Conservation (phyloP, 768 basidiomycete species). For the Boletellus ananiceps region DNA sequence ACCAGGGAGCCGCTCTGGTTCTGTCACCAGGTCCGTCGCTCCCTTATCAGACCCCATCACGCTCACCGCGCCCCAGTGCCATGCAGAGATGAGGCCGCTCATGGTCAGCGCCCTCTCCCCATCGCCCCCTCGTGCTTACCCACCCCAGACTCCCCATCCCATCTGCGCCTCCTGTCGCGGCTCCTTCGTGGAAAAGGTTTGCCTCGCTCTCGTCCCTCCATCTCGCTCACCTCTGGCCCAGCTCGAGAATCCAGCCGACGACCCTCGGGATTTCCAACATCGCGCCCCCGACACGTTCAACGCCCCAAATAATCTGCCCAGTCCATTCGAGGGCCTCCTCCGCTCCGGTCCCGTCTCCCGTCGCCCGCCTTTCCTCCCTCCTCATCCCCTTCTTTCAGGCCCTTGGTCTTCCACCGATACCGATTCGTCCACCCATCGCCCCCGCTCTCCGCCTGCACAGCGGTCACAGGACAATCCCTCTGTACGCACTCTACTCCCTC, state of each 20-base stretch:
- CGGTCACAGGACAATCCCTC: constrained; percentile 12
- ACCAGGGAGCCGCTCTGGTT: constrained; percentile 73
- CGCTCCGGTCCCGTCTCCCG: constrained; percentile 32
- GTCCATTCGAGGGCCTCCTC: constrained; percentile 45
- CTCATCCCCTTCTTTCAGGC: constrained; percentile 6
- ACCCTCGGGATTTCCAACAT: constrained; percentile 65
- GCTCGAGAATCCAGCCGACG: constrained; percentile 73
- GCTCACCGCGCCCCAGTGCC: constrained; percentile 50
- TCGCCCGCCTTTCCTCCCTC: neutral
- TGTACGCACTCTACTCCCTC: constrained; percentile 8
- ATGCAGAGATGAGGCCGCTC: constrained; percentile 82
- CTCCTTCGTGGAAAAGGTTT: constrained; percentile 78
- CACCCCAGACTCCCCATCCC: constrained; percentile 66
- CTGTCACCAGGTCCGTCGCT: constrained; percentile 58
- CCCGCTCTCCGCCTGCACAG: constrained; percentile 16
- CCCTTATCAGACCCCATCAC: neutral
- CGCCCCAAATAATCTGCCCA: constrained; percentile 31
- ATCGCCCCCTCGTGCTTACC: neutral
- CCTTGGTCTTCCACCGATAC: neutral
- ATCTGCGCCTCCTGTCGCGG: constrained; percentile 79
- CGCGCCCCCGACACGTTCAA: constrained; percentile 26
- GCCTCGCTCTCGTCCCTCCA: constrained; percentile 2
- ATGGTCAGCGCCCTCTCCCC: constrained; percentile 50
- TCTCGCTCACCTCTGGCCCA: constrained; percentile 26
- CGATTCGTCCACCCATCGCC: constrained; percentile 2